Conservation (phyloP, 768 basidiomycete genomes). For the Punctularia strigosozonata region DNA sequence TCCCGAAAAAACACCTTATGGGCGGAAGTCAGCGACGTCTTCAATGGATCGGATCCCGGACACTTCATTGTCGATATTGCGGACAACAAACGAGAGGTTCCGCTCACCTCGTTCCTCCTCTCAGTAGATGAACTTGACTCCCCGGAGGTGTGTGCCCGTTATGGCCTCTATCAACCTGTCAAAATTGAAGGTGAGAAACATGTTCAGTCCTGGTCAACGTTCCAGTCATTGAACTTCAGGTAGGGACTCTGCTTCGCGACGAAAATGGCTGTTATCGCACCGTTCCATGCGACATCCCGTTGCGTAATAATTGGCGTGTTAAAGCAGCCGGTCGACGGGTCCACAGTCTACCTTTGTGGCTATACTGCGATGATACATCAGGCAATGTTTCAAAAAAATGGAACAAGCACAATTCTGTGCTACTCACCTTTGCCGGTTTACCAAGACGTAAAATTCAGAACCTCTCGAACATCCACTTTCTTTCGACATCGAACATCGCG, state of each 20-base stretch:
- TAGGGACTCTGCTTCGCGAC: no score
- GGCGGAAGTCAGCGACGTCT: neutral
- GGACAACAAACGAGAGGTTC: neutral
- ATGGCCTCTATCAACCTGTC: neutral
- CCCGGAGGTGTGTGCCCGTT: neutral
- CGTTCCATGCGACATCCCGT: constrained; percentile 1
- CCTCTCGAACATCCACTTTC: constrained; percentile 12
- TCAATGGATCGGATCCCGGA: neutral
- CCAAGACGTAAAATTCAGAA: constrained; percentile 2
- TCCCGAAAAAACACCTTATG: neutral
- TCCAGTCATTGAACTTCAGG: no score
- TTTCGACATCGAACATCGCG: constrained; percentile 14
- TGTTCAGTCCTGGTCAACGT: no score
- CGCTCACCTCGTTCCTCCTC: neutral
- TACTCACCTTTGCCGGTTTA: constrained; percentile 15
- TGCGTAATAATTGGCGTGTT: constrained; percentile 8
- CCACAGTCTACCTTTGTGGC: constrained; percentile 9
- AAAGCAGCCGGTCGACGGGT: constrained; percentile 7
- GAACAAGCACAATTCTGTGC: constrained; percentile 18
- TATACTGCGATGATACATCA: constrained; percentile 17
- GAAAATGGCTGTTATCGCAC: no score
- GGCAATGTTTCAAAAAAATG: constrained; percentile 18
- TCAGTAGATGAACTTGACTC: neutral
- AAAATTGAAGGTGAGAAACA: neutral
- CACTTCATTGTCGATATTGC: neutral